Evolutionary conservation across 2,329 filamentous ascomycete genomes (phyloP), one percentile per base, ranked within the genome.

Genomic region (Hypoxylon sp.): DNA sequence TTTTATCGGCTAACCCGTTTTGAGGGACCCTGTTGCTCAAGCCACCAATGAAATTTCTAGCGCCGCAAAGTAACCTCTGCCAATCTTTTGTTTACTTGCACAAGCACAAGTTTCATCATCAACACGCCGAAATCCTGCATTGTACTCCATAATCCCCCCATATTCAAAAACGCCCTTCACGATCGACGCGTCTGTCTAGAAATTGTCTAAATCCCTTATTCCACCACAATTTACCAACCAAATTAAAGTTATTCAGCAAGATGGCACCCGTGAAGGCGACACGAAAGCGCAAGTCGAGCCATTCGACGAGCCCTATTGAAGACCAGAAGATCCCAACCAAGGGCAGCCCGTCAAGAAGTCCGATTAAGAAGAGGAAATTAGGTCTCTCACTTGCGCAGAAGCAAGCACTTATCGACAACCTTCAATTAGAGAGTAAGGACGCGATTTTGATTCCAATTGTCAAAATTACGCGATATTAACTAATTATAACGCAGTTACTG

Each of bases 361-460:
- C 91, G 1, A 85, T 86, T 60, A 90, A 86, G 79, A 91, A 87
- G 80, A 85, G 81, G 70, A 85, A 82, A 75, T 81, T 86, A 65
- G 88, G 85, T 46, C 86, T 95, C 69, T 90, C 89, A 2, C 78
- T 87, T 61, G 84, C 85, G 43, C 93, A 97, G 78, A 97, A 97
- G 80, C 92, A 96, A 79, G 91, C 92, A 10, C 82, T 97, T 56
- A 91, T 97, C 64, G 93, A 97, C 75, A 97, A 98, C 75, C 81
- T 97, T 41, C 93, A 97, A 77, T 85, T 97, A 43, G 94, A 98
- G 80, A 89, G 94, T 97, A 85, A 69, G 90, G 79, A 17, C 34
- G 58, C 50, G 28, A 52, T 28, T 13, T 6, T 43, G 2, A 60
- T n/a, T 13, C 7, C 34, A 28, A 9, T 11, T 41, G 14, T 48